phyloP scores from a whole-genome alignment of 2,329 filamentous ascomycete species.

The Mycosphaerella sp. region DNA sequence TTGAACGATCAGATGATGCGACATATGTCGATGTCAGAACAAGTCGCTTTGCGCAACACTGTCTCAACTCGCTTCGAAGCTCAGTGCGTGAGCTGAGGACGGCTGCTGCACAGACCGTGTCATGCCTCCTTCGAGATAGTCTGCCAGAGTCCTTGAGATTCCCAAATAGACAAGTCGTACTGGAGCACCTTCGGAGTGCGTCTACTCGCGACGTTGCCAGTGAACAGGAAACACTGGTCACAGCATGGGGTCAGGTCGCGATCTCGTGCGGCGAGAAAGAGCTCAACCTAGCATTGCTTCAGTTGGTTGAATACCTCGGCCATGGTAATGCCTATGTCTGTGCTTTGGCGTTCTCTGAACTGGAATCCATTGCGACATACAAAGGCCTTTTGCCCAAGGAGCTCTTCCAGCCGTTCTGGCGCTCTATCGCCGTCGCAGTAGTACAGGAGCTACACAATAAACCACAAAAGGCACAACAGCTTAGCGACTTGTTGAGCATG shows the following conservation, averaged over 20 bases:
- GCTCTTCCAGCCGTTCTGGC: constrained; percentile 83
- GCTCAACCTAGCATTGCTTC: constrained; percentile 75
- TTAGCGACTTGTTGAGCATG: constrained; percentile 75
- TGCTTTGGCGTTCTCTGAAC: constrained; percentile 75
- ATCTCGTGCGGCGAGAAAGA: constrained; percentile 70
- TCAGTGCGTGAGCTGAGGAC: constrained; percentile 79
- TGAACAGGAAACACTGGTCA: constrained; percentile 74
- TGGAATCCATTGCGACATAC: constrained; percentile 63
- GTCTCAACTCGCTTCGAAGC: constrained; percentile 72
- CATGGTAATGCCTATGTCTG: constrained; percentile 73
- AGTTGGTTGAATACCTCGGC: constrained; percentile 79
- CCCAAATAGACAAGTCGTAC: constrained; percentile 61
- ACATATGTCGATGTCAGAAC: constrained; percentile 8
- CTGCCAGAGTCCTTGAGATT: constrained; percentile 45
- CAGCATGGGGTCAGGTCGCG: constrained; percentile 81
- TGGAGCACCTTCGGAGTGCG: constrained; percentile 65
- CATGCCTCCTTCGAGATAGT: constrained; percentile 55
- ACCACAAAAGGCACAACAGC: constrained; percentile 72
- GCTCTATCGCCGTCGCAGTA: constrained; percentile 70
- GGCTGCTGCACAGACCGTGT: constrained; percentile 56
- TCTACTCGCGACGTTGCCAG: constrained; percentile 61
- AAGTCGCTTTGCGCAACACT: constrained; percentile 70
- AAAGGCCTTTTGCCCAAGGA: constrained; percentile 49
- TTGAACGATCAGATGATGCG: constrained; percentile 53
- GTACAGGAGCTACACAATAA: constrained; percentile 73